Evolutionary conservation across 2,329 filamentous ascomycete species (phyloP).

Genomic region (Scortechinia acanthostroma): DNA sequence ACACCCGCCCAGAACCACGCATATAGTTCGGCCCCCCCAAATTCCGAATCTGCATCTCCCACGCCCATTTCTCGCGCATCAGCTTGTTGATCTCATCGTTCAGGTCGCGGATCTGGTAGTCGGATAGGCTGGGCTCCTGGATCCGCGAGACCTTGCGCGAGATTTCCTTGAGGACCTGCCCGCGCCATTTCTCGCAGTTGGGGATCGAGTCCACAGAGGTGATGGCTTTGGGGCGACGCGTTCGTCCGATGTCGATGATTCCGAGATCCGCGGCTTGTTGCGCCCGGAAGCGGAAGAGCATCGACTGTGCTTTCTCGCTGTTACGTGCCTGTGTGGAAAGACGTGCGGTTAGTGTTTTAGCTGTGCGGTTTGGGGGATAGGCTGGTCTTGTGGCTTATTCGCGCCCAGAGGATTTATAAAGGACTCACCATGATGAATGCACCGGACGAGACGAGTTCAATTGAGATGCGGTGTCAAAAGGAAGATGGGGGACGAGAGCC

Average conservation of each 20-base stretch:
- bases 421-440: too few relatives aligned
- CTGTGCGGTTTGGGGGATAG: too few relatives aligned
- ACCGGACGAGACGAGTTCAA: too few relatives aligned
- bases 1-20: constrained; percentile 63
- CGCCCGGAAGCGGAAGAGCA: constrained; percentile 99
- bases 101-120: constrained; percentile 94
- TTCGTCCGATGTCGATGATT: constrained; percentile 86
- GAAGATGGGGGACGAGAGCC: too few relatives aligned
- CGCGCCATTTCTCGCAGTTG: constrained; percentile 92
- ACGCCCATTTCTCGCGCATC: constrained; percentile 98
- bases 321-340: constrained; percentile 68
- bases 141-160: constrained; percentile 94
- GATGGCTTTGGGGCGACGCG: constrained; percentile 84
- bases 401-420: too few relatives aligned
- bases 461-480: too few relatives aligned
- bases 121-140: constrained; percentile 82
- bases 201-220: constrained; percentile 79
- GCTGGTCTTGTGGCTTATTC: too few relatives aligned
- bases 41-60: constrained; percentile 94
- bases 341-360: constrained; percentile 4
- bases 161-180: constrained; percentile 94
- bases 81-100: constrained; percentile 99
- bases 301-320: constrained; percentile 96
- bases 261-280: constrained; percentile 92
- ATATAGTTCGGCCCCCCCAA: constrained; percentile 97